Evolutionary conservation across 164 flowering plant species (phyloP).

Genomic region (Aristolochia fimbriata): DNA sequence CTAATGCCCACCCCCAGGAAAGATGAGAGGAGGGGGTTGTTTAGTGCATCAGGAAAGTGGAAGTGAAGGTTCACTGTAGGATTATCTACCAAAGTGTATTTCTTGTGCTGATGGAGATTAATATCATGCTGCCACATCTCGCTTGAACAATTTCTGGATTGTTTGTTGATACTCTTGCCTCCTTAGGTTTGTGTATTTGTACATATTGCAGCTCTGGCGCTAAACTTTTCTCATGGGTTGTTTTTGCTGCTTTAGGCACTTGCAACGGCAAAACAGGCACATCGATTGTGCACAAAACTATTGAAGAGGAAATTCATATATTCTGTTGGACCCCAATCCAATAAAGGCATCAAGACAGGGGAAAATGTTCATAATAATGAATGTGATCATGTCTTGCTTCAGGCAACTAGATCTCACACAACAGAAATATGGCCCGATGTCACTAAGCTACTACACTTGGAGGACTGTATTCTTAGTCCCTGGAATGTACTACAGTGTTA

Average conservation of each 20-base stretch:
- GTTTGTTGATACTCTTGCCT: too few species aligned
- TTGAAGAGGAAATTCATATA: constrained; percentile 47
- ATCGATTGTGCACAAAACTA: constrained; percentile 49
- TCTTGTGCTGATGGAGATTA: too few species aligned
- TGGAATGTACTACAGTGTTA: constrained; percentile 84
- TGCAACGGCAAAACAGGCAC: constrained; percentile 68
- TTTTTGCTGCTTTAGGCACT: constrained; percentile 50
- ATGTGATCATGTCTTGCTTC: constrained; percentile 21
- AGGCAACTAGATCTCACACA: constrained; percentile 28
- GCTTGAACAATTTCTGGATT: too few species aligned
- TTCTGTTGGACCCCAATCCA: constrained; percentile 28
- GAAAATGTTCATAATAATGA: constrained; percentile 16
- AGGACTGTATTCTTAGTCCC: constrained; percentile 45
- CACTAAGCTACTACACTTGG: constrained; percentile 21
- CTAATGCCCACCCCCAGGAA: too few species aligned
- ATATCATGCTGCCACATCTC: too few species aligned
- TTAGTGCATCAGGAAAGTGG: too few species aligned
- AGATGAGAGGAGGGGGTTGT: too few species aligned
- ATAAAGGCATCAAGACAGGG: constrained; percentile 17
- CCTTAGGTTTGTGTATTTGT: not conserved
- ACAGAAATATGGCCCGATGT: constrained; percentile 38
- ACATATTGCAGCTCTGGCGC: not conserved
- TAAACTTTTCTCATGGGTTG: not conserved
- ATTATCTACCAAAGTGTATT: too few species aligned
- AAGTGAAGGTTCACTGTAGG: too few species aligned